Evolutionary conservation across 371 early-diverging fungal species (phyloP).

Genomic region (Mortierella sp.): DNA sequence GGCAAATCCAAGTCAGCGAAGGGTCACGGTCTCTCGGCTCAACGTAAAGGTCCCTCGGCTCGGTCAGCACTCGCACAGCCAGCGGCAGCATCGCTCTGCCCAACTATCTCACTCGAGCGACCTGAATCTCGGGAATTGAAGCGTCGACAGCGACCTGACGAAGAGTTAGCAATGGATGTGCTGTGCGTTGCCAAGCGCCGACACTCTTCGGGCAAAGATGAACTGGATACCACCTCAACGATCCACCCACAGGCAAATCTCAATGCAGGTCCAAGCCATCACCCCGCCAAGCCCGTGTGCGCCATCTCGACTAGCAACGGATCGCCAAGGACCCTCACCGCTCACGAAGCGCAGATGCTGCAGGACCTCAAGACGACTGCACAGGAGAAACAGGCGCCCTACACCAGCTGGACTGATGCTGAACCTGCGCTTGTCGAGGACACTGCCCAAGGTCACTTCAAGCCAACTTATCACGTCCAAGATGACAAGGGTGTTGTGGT

Average conservation of each 20-base stretch:
- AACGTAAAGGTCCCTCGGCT: not conserved
- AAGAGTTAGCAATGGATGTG: not conserved
- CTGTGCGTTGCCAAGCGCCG: not conserved
- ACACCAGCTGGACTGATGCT: conserved; percentile 39
- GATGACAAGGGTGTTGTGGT: conserved; percentile 41
- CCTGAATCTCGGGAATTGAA: not conserved
- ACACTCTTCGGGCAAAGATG: not conserved
- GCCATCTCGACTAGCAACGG: conserved; percentile 12
- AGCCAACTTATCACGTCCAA: conserved; percentile 55
- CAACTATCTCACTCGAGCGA: not conserved
- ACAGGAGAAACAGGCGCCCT: conserved; percentile 41
- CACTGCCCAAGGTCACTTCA: conserved; percentile 57
- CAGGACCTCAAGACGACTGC: conserved; percentile 34
- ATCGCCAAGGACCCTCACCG: conserved; percentile 20
- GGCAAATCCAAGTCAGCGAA: not conserved
- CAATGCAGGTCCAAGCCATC: not conserved
- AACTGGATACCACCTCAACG: not conserved
- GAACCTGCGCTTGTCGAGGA: conserved; percentile 57
- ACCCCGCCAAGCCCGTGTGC: not conserved
- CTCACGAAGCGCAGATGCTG: conserved; percentile 36
- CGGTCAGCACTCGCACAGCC: not conserved
- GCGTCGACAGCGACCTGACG: not conserved
- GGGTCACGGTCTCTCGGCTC: not conserved
- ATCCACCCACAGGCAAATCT: not conserved
- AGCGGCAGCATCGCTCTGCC: not conserved